Base-by-base conservation (phyloP, 2,329 filamentous ascomycete genomes). In the Exophiala viscosa region DNA sequence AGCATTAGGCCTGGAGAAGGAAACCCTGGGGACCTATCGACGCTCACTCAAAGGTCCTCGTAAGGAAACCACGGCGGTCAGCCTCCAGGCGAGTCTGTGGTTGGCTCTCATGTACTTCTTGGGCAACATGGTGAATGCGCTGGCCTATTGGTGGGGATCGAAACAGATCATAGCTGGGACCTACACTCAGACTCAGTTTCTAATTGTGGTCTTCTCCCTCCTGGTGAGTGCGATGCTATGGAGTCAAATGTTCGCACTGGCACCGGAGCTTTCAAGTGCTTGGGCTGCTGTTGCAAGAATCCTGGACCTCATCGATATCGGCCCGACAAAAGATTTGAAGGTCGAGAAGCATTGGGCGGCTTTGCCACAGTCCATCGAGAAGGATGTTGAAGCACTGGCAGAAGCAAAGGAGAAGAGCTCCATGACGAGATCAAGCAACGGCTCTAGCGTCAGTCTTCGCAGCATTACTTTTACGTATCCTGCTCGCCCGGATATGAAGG, bases 281-380 rank as follows among this genome's bases (percentile, higher is more conserved):
- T 89, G 91, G 67, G 80, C 90, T 48, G 88, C 92, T 1, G 89
- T 90, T 0, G 77, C 80, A 33, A 81, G 90, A 60, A 80, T 97
- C 55, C 91, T 95, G 72, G 82, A 76, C 1, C 78, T 97, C 20
- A 50, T 58, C 18, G 45, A 50, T 5, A 38, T 47, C 11, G 74
- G 73, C 7, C 76, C 77, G 3, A 0, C 87, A 86, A 1, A 87
- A 91, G 58, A 77, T 90, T n/a, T 83, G 85, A 1, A 79, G 81
- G 40, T 86, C 87, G 1, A 78, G 78, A 28, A 1, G 83, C 86
- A 2, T 80, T 82, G 9, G 77, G 76, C 5, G 73, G 82, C 43
- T 43, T 34, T 35, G 14, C 32, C 43, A 15, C 13, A 45, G 7
- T 23, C 45, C 13, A 64, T 62, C 28, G 46, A 57, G 4, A 49